Percentiles rank a stretch among this genome's conserved stretches.
Conservation (phyloP, 805 yeast species). For the Tetrapisispora arboricola region DNA sequence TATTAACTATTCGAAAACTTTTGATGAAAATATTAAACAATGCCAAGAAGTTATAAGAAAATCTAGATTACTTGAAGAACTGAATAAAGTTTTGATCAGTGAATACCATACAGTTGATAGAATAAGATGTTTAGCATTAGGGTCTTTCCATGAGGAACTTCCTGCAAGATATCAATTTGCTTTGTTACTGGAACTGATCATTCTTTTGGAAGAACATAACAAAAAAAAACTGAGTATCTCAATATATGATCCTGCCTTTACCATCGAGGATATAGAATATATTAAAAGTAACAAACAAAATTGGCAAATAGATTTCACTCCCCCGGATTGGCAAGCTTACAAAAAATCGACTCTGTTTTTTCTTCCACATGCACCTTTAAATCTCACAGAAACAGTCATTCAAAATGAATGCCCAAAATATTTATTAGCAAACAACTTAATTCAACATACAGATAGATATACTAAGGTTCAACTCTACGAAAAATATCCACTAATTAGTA, state of each 20-base stretch:
- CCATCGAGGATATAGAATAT: conserved; percentile 33
- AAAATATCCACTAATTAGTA: conserved; percentile 37
- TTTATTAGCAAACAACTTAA: conserved; percentile 42
- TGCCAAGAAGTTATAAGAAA: conserved; percentile 16
- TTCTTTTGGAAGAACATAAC: neutral
- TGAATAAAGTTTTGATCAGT: conserved; percentile 13
- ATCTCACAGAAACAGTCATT: conserved; percentile 37
- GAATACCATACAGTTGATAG: conserved; percentile 8
- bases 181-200: conserved; percentile 35
- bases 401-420: conserved; percentile 27
- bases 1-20: neutral
- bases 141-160: conserved; percentile 48
- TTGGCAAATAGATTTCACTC: conserved; percentile 23
- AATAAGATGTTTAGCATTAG: conserved; percentile 64
- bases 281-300: conserved; percentile 21
- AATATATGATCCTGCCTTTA: conserved; percentile 58
- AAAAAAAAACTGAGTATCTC: conserved; percentile 27
- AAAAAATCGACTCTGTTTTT: conserved; percentile 36
- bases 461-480: conserved; percentile 34
- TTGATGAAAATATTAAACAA: conserved; percentile 6
- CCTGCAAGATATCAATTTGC: conserved; percentile 63
- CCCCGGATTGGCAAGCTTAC: conserved; percentile 14
- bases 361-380: conserved; percentile 69
- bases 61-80: conserved; percentile 24
- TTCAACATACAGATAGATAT: conserved; percentile 45